Conservation (phyloP, 2,329 filamentous ascomycete species). For the Thelonectria olida region DNA sequence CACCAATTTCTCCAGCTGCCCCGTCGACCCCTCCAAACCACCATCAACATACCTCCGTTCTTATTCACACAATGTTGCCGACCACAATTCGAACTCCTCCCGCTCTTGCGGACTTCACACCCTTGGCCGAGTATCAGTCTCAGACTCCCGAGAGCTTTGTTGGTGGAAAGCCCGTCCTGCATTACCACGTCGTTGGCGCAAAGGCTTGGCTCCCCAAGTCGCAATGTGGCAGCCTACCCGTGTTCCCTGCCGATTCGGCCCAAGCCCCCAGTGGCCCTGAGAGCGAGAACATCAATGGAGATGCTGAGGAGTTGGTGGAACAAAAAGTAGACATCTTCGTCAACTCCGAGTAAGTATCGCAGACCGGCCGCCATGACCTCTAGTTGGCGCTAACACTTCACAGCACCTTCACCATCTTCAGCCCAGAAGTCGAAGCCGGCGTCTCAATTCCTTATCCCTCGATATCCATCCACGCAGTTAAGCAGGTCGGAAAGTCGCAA, state of each 20-base stretch:
- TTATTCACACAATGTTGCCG: constrained; percentile 48
- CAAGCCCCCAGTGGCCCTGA: constrained; percentile 40
- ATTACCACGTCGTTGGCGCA: constrained; percentile 67
- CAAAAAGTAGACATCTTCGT: constrained; percentile 66
- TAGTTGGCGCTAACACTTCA: background rate
- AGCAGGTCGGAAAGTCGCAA: constrained; percentile 60
- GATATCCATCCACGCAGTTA: constrained; percentile 79
- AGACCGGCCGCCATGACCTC: no score
- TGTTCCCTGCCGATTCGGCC: constrained; percentile 56
- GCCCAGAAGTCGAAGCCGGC: constrained; percentile 64
- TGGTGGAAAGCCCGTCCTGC: constrained; percentile 74
- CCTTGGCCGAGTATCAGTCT: constrained; percentile 74
- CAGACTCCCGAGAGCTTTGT: constrained; percentile 79
- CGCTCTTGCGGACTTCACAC: constrained; percentile 66
- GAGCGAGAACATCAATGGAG: constrained; percentile 37
- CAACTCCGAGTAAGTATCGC: constrained; percentile 61
- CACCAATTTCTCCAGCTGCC: constrained; percentile 27
- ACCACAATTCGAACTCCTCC: constrained; percentile 68
- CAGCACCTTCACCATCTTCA: constrained; percentile 69
- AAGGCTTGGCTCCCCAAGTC: constrained; percentile 66
- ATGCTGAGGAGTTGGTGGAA: constrained; percentile 51
- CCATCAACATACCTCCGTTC: background rate
- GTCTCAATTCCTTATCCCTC: constrained; percentile 77
- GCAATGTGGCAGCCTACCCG: constrained; percentile 64
- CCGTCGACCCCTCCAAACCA: constrained; percentile 32